Base-by-base conservation (phyloP, 2,329 filamentous ascomycete species). In the Malbranchea zuffiana region DNA sequence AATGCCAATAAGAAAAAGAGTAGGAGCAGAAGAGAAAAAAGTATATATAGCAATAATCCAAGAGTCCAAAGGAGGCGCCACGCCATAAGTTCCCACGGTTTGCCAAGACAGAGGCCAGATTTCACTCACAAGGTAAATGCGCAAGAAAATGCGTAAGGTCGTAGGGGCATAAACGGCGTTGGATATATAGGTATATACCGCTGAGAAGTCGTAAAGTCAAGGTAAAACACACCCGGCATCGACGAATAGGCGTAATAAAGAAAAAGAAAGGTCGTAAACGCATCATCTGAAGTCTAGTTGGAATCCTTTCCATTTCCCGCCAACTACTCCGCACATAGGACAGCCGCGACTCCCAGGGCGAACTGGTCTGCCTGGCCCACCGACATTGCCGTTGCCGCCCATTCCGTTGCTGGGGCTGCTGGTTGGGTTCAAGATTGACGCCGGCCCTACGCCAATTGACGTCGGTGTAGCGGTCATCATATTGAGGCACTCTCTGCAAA, bases 401-500 rank as follows among this genome's bases (percentile, higher is more conserved):
- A 51, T 40, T 3, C 46, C 50, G 12, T 51, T 55, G 16, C 49
- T 50, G 2, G 52, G 53, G 28, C 54, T 57, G 30, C 51, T 55
- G 0, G 51, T 55, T 30, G 54, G 51, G 33, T 55, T 62, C 12
- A 57, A 45, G 37, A 61, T 60, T 1, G 57, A 55, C 16, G 50
- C 47, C 39, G 42, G 41, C 40, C 49, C 47, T 40, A 50, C 47
- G 42, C 50, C 49, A 41, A 47, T 48, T 20, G 45, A 48, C 11
- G 56, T 49, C 0, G 61, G 55, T 62, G 60, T 41, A 61, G 62
- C 53, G 35, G 64, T 59, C 47, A 65, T 63, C 54, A 61, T 55
- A 37, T 54, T 52, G 40, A 95, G 85, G 52, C 88, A 96, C 41
- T 85, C 77, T 45, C 80, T 76, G 59, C 90, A 96, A 33, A 96